A percentile compares a stretch with the other conserved stretches of the same genome.
Evolutionary conservation across 2,329 filamentous ascomycete species (phyloP).

Genomic region (Penicillium thymicola): DNA sequence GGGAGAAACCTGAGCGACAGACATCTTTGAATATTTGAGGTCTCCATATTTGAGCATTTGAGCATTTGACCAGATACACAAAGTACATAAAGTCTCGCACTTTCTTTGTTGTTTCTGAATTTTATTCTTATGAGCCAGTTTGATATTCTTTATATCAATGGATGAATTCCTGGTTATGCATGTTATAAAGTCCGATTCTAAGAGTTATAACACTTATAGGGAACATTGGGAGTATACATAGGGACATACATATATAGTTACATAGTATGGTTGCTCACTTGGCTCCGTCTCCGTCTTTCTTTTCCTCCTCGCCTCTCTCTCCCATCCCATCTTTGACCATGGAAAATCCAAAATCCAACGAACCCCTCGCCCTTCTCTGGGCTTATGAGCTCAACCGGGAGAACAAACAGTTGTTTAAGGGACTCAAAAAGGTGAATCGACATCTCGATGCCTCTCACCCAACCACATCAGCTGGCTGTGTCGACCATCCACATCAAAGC

Average conservation of each 20-base stretch:
- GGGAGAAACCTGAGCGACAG: too few relatives aligned
- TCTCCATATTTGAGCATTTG: not conserved
- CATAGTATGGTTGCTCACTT: too few relatives aligned
- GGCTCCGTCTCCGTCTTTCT: too few relatives aligned
- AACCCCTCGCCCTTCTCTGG: conserved; percentile 5
- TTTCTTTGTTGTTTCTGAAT: not conserved
- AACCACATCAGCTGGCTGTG: not conserved
- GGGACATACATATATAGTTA: too few relatives aligned
- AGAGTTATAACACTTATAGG: too few relatives aligned
- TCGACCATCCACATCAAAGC: not conserved
- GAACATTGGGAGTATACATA: too few relatives aligned
- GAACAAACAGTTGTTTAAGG: conserved; percentile 4
- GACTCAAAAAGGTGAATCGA: not conserved
- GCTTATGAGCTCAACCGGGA: conserved; percentile 3
- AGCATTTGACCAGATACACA: not conserved
- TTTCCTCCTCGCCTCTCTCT: too few relatives aligned
- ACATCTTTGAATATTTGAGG: not conserved
- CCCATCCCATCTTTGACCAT: not conserved
- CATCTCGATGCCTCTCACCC: not conserved
- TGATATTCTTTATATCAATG: too few relatives aligned
- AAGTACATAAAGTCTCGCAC: not conserved
- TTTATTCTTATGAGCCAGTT: not conserved
- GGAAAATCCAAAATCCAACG: not conserved
- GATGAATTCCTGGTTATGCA: too few relatives aligned
- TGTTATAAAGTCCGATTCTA: too few relatives aligned